Base-by-base conservation (phyloP, 2,329 filamentous ascomycete species). In the Aspergillus hortae region DNA sequence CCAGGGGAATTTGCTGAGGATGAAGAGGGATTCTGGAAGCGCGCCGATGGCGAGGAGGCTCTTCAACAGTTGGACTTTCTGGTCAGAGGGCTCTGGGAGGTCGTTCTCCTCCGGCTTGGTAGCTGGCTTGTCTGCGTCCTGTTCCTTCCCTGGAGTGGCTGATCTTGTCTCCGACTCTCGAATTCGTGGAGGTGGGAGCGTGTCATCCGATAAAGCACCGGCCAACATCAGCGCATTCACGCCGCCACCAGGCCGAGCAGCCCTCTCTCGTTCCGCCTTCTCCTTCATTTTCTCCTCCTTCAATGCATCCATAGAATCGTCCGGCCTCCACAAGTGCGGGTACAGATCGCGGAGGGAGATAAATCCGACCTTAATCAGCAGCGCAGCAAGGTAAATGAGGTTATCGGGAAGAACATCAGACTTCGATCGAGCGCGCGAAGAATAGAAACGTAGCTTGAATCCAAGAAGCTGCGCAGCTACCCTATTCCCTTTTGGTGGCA, bases 391-490 rank as follows among this genome's bases (percentile, higher is more conserved):
- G 60, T 94, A 95, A 27, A 97, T 90, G 3, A 99, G 79, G 61
- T 99, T 99, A 36, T 94, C 89, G 0, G 94, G 94, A 2, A 97
- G 79, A 2, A 86, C 80, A 63, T 97, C 94, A 1, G 81, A 77
- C 49, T 85, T 81, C 54, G 89, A 84, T 51, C 92, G 84, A 33
- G 88, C 85, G 25, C 86, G 78, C 0, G 90, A 95, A 38, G 90
- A 88, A 67, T 99, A 99, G 70, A 96, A 99, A 12, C 90, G 89
- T 46, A 99, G 81, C 72, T 99, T 99, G 80, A 99, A 99, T 4
- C 94, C 94, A 12, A 99, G 84, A 3, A 99, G 81, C 68, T 97
- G 94, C 27, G 95, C 95, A 1, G 94, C 94, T 53, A 95, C 90
- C 41, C 87, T 84, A 67, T 96, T 99, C 27, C 95, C 94, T 27